phyloP scores from a whole-genome alignment of 768 basidiomycete genomes.

The Pholiota microspora region DNA sequence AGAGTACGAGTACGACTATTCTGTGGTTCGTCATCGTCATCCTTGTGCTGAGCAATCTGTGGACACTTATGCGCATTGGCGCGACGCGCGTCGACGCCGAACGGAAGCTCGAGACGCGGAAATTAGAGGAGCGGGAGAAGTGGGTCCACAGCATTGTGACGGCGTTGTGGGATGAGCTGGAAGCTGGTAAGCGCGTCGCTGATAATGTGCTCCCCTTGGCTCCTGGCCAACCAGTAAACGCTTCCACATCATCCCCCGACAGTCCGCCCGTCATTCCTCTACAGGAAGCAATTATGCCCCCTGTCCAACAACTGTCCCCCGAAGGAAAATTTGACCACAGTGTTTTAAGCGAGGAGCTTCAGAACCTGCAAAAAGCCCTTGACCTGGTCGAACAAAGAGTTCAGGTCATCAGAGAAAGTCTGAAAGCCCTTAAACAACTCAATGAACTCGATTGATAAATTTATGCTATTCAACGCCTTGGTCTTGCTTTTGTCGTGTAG shows the following conservation, averaged over 20 bases:
- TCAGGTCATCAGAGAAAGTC: slow-evolving; percentile 40
- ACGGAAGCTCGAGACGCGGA: slow-evolving; percentile 49
- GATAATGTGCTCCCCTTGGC: slow-evolving; percentile 3
- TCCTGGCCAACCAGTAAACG: neutral
- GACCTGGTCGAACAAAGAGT: slow-evolving; percentile 60
- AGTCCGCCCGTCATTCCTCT: neutral
- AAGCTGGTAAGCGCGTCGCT: slow-evolving; percentile 35
- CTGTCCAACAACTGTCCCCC: neutral
- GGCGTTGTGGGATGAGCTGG: slow-evolving; percentile 71
- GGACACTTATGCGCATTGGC: slow-evolving; percentile 49
- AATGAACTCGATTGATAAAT: slow-evolving; percentile 21
- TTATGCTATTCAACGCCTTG: neutral
- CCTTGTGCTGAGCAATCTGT: slow-evolving; percentile 77
- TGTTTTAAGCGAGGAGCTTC: slow-evolving; percentile 45
- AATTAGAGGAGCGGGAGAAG: slow-evolving; percentile 67
- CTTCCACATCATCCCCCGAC: neutral
- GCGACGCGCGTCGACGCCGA: slow-evolving; percentile 36
- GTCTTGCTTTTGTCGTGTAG: neutral
- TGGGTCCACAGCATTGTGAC: slow-evolving; percentile 74
- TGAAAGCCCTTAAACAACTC: slow-evolving; percentile 18
- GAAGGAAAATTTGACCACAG: neutral
- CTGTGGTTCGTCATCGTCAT: slow-evolving; percentile 70
- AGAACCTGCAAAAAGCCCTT: slow-evolving; percentile 45
- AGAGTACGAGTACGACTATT: slow-evolving; percentile 68
- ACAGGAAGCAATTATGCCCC: neutral